Percentiles rank a stretch among this genome's conserved stretches.
These are phyloP conservation scores for Aspergillus sclerotialis DNA, from an alignment of 2,329 filamentous ascomycete species.

Conservation along the genomic window DNA sequence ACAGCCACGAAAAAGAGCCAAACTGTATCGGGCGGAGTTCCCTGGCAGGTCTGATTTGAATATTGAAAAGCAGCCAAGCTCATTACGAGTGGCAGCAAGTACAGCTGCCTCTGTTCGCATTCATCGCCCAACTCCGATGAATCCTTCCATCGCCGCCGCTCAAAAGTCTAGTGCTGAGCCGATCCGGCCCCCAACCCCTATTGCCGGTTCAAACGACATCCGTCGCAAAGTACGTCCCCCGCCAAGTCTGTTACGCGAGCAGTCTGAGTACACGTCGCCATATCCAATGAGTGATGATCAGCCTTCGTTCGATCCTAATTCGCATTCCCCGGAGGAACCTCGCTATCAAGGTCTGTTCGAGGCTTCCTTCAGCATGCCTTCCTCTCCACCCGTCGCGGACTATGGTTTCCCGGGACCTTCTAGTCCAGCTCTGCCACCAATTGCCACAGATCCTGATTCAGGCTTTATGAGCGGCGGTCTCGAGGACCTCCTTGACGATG, in stretches of 20 bases:
- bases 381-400: conserved; percentile 76
- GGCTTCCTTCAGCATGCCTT: conserved; percentile 77
- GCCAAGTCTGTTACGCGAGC: conserved; percentile 56
- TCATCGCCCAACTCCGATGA: conserved; percentile 62
- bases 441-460: conserved; percentile 57
- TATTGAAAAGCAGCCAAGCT: conserved; percentile 67
- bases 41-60: conserved; percentile 60
- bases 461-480: conserved; percentile 78
- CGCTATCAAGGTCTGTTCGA: conserved; percentile 48
- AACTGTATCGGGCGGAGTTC: conserved; percentile 65
- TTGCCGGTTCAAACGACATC: conserved; percentile 26
- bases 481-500: conserved; percentile 62
- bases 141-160: conserved; percentile 26
- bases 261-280: conserved; percentile 43
- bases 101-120: conserved; percentile 81
- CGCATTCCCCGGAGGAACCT: conserved; percentile 43
- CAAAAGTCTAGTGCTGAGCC: conserved; percentile 35
- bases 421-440: conserved; percentile 66
- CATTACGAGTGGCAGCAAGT: conserved; percentile 81
- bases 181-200: conserved; percentile 41
- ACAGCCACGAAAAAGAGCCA: conserved; percentile 69
- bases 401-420: conserved; percentile 61
- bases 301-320: conserved; percentile 37
- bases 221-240: conserved; percentile 24
- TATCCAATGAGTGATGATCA: conserved; percentile 32